Conservation (phyloP, 345 rosid species). For the Rubroshorea leprosula region DNA sequence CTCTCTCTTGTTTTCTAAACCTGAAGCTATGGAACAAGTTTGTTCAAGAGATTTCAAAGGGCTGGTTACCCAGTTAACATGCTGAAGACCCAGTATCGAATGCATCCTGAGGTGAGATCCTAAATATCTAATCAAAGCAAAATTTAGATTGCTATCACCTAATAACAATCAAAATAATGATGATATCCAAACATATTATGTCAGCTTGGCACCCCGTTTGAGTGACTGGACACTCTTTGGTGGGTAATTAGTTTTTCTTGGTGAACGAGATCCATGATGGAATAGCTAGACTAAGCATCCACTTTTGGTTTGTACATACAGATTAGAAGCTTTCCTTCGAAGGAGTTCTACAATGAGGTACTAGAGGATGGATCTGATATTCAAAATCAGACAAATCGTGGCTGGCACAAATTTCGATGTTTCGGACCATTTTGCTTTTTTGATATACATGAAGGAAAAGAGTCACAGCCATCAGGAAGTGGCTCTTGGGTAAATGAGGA, state of each 20-base stretch:
- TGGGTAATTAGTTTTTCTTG: too few relatives aligned
- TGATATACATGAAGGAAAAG: conserved; percentile 76
- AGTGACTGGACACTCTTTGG: too few relatives aligned
- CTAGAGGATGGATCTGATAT: conserved; percentile 79
- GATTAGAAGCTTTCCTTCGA: conserved; percentile 92
- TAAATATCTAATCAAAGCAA: not conserved
- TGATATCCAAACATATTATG: too few relatives aligned
- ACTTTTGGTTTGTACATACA: conserved; percentile 16
- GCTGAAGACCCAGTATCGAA: conserved; percentile 89
- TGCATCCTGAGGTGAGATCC: conserved; percentile 89
- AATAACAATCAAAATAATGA: too few relatives aligned
- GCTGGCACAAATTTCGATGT: conserved; percentile 75
- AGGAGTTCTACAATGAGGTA: conserved; percentile 69
- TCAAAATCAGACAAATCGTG: conserved; percentile 74
- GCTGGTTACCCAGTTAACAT: conserved; percentile 94
- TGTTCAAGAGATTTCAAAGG: conserved; percentile 92
- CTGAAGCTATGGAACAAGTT: conserved; percentile 79
- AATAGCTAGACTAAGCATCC: not conserved
- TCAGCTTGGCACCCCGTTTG: too few relatives aligned
- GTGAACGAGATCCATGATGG: too few relatives aligned
- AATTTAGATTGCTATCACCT: not conserved
- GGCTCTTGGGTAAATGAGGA: conserved; percentile 76
- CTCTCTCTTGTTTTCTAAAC: conserved; percentile 6
- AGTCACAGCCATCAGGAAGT: conserved; percentile 79
- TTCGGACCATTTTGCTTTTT: conserved; percentile 95